A percentile compares a stretch with the other conserved stretches of the same genome.
Evolutionary conservation across 1,284 basidiomycete genomes (phyloP).

Genomic region (Cryptococcus sp.): DNA sequence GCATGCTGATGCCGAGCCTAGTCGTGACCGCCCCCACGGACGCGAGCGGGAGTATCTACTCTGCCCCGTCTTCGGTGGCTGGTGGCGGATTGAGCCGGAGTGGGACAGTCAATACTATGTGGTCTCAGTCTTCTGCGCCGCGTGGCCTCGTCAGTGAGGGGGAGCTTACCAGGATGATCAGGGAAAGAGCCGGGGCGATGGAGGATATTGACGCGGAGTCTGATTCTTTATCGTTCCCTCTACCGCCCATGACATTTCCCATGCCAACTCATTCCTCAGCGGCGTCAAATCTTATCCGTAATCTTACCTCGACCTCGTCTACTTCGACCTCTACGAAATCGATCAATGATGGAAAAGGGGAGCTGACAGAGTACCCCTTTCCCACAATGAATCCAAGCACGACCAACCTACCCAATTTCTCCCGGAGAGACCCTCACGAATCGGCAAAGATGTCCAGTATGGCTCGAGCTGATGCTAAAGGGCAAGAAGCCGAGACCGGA

Average conservation of each 20-base stretch:
- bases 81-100: slow-evolving; percentile 1
- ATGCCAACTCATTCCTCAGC: neutral
- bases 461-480: too few species aligned
- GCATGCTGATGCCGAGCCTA: neutral
- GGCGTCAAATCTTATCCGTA: too few species aligned
- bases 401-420: slow-evolving; percentile 7
- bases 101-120: slow-evolving; percentile 2
- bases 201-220: neutral
- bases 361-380: neutral
- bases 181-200: too few species aligned
- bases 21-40: slow-evolving; percentile 5
- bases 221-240: slow-evolving; percentile 1
- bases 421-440: neutral
- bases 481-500: too few species aligned
- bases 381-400: neutral
- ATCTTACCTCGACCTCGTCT: too few species aligned
- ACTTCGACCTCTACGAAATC: too few species aligned
- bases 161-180: too few species aligned
- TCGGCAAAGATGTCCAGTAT: neutral
- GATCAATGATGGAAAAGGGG: too few species aligned
- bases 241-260: slow-evolving; percentile 1
- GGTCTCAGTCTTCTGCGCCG: neutral
- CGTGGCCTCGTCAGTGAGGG: neutral
- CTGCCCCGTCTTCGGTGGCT: neutral
- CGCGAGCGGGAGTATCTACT: slow-evolving; percentile 4